Percentiles rank a stretch among this genome's conserved stretches.
Conservation (phyloP, 2,329 filamentous ascomycete species). For the Dothistroma pini region DNA sequence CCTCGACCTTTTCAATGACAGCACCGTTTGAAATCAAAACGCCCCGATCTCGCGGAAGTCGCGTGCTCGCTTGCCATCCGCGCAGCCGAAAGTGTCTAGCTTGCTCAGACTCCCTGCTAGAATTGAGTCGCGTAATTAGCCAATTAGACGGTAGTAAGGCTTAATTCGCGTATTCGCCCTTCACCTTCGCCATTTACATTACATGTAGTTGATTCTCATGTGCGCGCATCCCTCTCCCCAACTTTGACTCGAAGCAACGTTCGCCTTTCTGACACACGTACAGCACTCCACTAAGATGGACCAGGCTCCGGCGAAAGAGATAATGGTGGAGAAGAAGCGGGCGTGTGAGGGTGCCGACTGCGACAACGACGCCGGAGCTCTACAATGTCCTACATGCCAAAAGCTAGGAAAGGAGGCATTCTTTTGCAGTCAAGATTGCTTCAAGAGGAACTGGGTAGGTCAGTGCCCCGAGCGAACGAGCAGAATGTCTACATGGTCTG, state of each 20-base stretch:
- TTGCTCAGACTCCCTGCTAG: too few relatives aligned
- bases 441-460: conserved; percentile 95
- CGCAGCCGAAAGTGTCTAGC: background rate
- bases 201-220: background rate
- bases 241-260: background rate
- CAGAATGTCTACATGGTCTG: background rate
- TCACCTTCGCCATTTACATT: background rate
- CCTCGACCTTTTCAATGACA: background rate
- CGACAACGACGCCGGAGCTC: conserved; percentile 74
- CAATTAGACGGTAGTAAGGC: too few relatives aligned
- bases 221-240: background rate
- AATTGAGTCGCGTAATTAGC: too few relatives aligned
- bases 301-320: conserved; percentile 34
- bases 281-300: conserved; percentile 21
- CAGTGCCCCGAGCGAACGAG: conserved; percentile 24
- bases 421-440: conserved; percentile 98
- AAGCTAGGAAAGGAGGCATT: conserved; percentile 88
- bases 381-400: conserved; percentile 94
- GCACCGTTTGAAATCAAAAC: background rate
- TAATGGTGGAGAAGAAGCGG: conserved; percentile 48
- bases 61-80: background rate
- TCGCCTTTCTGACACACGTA: background rate
- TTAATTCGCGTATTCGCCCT: background rate
- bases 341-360: conserved; percentile 82
- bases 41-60: conserved; percentile 4